phyloP scores from a whole-genome alignment of 192 early-diverging fungal species.

The Coemansia sp. region DNA sequence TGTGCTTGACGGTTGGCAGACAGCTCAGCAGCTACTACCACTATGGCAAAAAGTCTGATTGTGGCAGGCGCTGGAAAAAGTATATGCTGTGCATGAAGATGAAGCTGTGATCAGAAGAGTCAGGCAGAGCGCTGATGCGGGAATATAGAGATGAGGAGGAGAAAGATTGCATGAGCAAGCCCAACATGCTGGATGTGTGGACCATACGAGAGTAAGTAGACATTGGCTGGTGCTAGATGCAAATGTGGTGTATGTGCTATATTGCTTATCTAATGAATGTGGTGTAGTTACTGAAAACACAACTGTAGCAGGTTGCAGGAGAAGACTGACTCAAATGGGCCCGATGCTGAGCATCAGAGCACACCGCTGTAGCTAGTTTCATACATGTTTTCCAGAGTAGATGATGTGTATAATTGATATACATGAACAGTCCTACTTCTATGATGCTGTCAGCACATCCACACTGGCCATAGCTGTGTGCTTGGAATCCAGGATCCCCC shows the following conservation, averaged over 20 bases:
- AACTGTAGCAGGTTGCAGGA: neutral
- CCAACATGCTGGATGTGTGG: constrained; percentile 52
- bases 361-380: too few species aligned
- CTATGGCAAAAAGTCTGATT: constrained; percentile 40
- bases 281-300: neutral
- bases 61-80: constrained; percentile 46
- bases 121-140: constrained; percentile 26
- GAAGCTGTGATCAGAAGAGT: constrained; percentile 38
- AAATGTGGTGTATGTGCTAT: neutral
- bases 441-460: neutral
- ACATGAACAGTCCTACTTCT: neutral
- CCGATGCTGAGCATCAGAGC: too few species aligned
- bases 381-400: too few species aligned
- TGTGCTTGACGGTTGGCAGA: constrained; percentile 45
- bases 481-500: neutral
- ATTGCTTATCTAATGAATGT: neutral
- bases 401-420: neutral
- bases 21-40: constrained; percentile 53
- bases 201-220: constrained; percentile 21
- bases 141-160: constrained; percentile 28
- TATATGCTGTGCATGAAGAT: constrained; percentile 38
- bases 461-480: neutral
- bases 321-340: neutral
- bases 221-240: too few species aligned
- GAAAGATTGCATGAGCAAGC: constrained; percentile 13